Evolutionary conservation across 1,284 basidiomycete species (phyloP), one percentile per base, ranked within the genome.

Genomic region (Cutaneotrichosporon dermatis): DNA sequence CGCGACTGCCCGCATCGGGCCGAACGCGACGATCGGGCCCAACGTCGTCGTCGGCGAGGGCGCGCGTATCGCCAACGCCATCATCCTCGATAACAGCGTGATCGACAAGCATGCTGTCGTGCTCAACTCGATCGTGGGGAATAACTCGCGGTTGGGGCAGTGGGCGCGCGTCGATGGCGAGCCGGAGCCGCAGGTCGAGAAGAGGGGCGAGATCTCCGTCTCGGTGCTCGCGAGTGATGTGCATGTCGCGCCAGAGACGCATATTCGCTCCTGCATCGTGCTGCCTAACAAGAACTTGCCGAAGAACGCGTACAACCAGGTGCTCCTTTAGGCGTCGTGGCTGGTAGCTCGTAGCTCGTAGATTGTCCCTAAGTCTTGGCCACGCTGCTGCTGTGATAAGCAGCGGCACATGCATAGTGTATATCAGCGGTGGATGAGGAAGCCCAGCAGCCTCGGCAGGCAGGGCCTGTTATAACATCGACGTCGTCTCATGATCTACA

Each of bases 111-210:
- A 81, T 69, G 67, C 78, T n/a, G 77, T 75, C 54, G 79, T 81
- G 8, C 59, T 79, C 55, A 76, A 80, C 68, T 73, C 79, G 15
- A 82, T 82, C 64, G 73, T 82, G n/a, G 78, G 77, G 3, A 58
- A 58, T 34, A 63, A 76, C 56, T 76, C 75, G 57, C 66, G 66
- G 16, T 67, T 82, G 52, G 80, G 80, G 0, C 73, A 77, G 7
- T 82, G 81, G 81, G 74, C 79, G 4, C 71, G 81, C 51, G 79
- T 82, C 12, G 80, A 81, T 59, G 81, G 81, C 4, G 64, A 72
- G 49, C 75, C 76, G 11, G 77, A 78, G 58, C 69, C 73, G 10
- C 70, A 74, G 34, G 64, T 73, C 16, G 76, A 74, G 12, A 69
- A 71, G 54, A 78, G 77, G 66, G 75, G 74, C 15, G 70, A 80